Conservation (phyloP, 768 basidiomycete species). For the Termitomyces sp. region DNA sequence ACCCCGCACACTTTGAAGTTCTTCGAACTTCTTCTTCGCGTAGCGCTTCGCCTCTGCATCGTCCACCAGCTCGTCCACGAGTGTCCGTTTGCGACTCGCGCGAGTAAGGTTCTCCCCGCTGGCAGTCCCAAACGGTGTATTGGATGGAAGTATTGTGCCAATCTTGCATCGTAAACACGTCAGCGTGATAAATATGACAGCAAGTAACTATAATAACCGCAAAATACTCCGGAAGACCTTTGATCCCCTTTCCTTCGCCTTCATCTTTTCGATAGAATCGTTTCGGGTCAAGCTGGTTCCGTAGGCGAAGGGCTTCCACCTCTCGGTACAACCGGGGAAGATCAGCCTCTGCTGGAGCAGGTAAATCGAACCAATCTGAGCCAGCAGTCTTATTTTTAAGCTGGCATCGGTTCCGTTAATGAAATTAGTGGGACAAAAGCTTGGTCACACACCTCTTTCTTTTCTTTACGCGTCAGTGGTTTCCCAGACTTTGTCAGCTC, state of each 20-base stretch:
- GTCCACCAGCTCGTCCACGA: constrained; percentile 87
- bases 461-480: constrained; percentile 67
- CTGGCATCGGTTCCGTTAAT: constrained; percentile 32
- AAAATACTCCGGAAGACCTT: constrained; percentile 84
- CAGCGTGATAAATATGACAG: constrained; percentile 1
- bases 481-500: constrained; percentile 59
- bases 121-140: constrained; percentile 68
- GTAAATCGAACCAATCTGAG: constrained; percentile 84
- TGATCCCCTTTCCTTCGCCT: constrained; percentile 80
- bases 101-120: constrained; percentile 69
- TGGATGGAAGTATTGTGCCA: constrained; percentile 70
- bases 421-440: neutral
- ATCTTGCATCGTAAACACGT: constrained; percentile 42
- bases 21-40: constrained; percentile 89
- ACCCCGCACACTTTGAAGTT: constrained; percentile 64
- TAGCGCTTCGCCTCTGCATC: constrained; percentile 84
- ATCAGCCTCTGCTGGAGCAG: constrained; percentile 77
- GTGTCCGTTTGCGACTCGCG: constrained; percentile 69
- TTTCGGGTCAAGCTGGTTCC: constrained; percentile 89
- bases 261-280: constrained; percentile 87
- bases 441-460: constrained; percentile 52
- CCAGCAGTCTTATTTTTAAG: constrained; percentile 71
- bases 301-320: constrained; percentile 81
- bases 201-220: constrained; percentile 51
- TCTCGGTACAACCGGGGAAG: constrained; percentile 78